A percentile compares a stretch with the other conserved stretches of the same genome.
These are phyloP conservation scores for Boletus rubescentipes DNA, from an alignment of 768 basidiomycete species.

Conservation along the genomic window DNA sequence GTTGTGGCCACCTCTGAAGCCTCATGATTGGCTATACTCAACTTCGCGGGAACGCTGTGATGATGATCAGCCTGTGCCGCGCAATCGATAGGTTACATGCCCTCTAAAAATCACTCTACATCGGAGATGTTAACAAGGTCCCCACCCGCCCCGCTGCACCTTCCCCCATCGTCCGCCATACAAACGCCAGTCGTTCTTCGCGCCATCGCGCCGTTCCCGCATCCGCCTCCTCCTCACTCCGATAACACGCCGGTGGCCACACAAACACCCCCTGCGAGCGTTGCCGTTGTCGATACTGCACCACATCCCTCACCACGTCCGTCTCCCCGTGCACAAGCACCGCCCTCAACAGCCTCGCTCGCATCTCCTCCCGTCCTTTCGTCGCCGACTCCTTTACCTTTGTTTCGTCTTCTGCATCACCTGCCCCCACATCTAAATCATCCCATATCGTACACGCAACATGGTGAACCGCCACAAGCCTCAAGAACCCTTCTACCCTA, in stretches of 20 bases:
- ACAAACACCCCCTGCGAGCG: conserved; percentile 33
- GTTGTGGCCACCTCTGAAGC: too few relatives aligned
- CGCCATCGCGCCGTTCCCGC: conserved; percentile 5
- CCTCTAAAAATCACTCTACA: not conserved
- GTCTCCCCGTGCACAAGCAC: conserved; percentile 50
- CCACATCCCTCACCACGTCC: conserved; percentile 51
- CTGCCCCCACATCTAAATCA: conserved; percentile 36
- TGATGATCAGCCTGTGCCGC: too few relatives aligned
- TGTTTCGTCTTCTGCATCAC: not conserved
- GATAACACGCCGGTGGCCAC: conserved; percentile 54
- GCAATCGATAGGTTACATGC: too few relatives aligned
- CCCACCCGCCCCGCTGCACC: conserved; percentile 12
- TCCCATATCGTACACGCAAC: conserved; percentile 74
- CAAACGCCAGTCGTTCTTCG: conserved; percentile 16
- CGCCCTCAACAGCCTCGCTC: conserved; percentile 49
- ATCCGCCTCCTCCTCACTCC: conserved; percentile 18
- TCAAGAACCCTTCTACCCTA: conserved; percentile 54
- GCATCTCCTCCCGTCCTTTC: conserved; percentile 25
- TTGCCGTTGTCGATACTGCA: conserved; percentile 61
- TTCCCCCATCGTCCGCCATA: conserved; percentile 11
- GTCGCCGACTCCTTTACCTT: conserved; percentile 26
- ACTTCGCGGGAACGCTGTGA: too few relatives aligned
- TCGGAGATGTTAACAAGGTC: conserved; percentile 2
- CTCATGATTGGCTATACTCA: too few relatives aligned
- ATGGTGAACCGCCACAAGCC: conserved; percentile 75